Base-by-base conservation (phyloP, 2,329 filamentous ascomycete species). In the Achaetomium macrosporum region DNA sequence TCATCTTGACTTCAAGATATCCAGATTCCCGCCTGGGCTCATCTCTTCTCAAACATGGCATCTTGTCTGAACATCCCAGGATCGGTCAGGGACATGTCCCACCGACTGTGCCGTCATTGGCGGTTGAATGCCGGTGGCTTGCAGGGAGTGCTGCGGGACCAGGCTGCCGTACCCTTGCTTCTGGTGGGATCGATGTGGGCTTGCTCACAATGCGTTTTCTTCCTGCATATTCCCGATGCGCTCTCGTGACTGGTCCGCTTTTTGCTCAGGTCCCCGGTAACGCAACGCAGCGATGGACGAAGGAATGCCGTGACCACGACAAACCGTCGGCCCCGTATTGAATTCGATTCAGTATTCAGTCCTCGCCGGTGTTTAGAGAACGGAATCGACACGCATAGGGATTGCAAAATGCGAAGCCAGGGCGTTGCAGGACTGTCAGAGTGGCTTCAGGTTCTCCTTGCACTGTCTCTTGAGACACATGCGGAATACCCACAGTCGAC, bases 101-200 rank as follows among this genome's bases (percentile, higher is more conserved):
- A 45, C 49, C 19, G 39, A 8, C 47, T 53, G 47, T 60, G 56
- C 58, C 56, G 51, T 44, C 50, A 60, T 61, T 60, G 59, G 59
- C 15, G 0, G 13, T 17, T 39, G 42, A 39, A 31, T 46, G 43
- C 53, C 48, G 44, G 45, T 45, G 50, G 37, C 52, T 53, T 36
- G 50, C 53, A 53, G 43, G 51, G 47, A 45, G 17, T 15, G 39
- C 16, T 37, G 50, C 45, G 47, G 52, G 51, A 30, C 35, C 37
- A 40, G 46, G 43, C 37, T 51, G 47, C 30, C 33, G 33, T 43
- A 44, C 51, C 57, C 55, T 55, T 55, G 52, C 50, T 47, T 53
- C 30, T 50, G 41, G 54, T 52, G 31, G 54, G 33, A 49, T 50
- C 29, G 35, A 12, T 42, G 50, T 52, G 51, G 54, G 16, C 37